Conservation (phyloP, 1,284 basidiomycete genomes). For the Mycena sp. region DNA sequence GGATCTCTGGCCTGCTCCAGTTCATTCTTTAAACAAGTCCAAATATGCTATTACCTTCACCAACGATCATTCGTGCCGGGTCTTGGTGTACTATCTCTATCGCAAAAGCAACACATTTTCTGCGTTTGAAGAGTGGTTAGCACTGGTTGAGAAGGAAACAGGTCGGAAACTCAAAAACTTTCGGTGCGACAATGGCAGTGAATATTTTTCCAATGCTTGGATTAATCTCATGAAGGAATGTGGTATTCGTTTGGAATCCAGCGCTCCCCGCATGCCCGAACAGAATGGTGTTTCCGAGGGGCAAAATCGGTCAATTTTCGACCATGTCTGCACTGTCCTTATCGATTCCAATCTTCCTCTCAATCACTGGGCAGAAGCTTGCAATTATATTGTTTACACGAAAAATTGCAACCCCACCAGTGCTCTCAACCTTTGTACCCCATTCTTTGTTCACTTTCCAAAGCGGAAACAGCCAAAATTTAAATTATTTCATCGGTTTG, state of each 20-base stretch:
- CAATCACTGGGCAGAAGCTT: constrained; percentile 13
- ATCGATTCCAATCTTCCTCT: constrained; percentile 14
- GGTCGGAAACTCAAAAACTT: constrained; percentile 23
- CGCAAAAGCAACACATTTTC: constrained; percentile 34
- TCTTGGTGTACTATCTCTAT: constrained; percentile 32
- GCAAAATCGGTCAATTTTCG: constrained; percentile 7
- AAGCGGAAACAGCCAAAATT: constrained; percentile 14
- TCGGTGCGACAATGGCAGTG: constrained; percentile 39
- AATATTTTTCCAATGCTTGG: constrained; percentile 35
- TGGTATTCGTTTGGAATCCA: constrained; percentile 32
- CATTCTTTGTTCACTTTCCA: constrained; percentile 34
- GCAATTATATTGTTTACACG: constrained; percentile 13
- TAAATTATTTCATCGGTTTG: constrained; percentile 23
- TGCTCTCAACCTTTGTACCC: too few species aligned
- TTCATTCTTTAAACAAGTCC: constrained; percentile 33
- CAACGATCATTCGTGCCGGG: constrained; percentile 35
- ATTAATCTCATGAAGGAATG: constrained; percentile 25
- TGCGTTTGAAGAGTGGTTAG: constrained; percentile 28
- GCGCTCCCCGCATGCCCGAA: constrained; percentile 1
- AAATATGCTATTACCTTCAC: constrained; percentile 38
- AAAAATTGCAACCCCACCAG: too few species aligned
- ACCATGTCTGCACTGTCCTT: constrained; percentile 12
- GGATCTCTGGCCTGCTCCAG: constrained; percentile 50
- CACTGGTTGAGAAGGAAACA: constrained; percentile 17
- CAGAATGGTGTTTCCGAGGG: constrained; percentile 14